These are phyloP conservation scores for Beauveria scarabaeidicola DNA, from an alignment of 2,329 filamentous ascomycete species.

Conservation along the genomic window DNA sequence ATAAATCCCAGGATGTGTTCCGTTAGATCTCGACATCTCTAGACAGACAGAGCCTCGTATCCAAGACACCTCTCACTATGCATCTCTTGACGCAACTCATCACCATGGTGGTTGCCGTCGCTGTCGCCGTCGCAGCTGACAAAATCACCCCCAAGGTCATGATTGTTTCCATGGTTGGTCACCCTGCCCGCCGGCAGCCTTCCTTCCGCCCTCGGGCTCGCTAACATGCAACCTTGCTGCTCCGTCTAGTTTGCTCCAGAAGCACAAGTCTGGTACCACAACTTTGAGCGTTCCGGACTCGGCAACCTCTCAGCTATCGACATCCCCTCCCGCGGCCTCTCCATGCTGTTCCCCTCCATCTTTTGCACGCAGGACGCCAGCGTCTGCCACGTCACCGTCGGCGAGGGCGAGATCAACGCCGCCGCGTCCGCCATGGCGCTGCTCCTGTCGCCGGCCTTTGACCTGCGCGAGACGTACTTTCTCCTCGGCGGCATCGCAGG, in stretches of 20 bases:
- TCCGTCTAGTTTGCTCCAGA: slow-evolving; percentile 50
- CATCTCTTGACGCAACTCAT: neutral
- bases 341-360: slow-evolving; percentile 54
- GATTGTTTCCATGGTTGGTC: slow-evolving; percentile 53
- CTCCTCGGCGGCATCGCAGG: slow-evolving; percentile 65
- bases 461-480: slow-evolving; percentile 62
- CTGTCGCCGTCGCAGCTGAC: neutral
- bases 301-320: slow-evolving; percentile 49
- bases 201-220: neutral
- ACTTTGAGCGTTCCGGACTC: slow-evolving; percentile 34
- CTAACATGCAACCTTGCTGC: neutral
- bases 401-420: slow-evolving; percentile 67
- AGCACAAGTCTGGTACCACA: slow-evolving; percentile 52
- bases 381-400: slow-evolving; percentile 61
- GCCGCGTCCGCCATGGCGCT: slow-evolving; percentile 57
- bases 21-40: neutral
- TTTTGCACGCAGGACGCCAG: slow-evolving; percentile 53
- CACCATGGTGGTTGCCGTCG: neutral
- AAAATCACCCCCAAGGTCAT: slow-evolving; percentile 49
- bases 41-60: neutral
- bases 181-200: neutral
- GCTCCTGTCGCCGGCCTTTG: slow-evolving; percentile 51
- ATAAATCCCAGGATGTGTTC: neutral
- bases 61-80: neutral
- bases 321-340: slow-evolving; percentile 53